Evolutionary conservation across 2,329 filamentous ascomycete species (phyloP), one percentile per base, ranked within the genome.

Genomic region (Colletotrichum coccodes): DNA sequence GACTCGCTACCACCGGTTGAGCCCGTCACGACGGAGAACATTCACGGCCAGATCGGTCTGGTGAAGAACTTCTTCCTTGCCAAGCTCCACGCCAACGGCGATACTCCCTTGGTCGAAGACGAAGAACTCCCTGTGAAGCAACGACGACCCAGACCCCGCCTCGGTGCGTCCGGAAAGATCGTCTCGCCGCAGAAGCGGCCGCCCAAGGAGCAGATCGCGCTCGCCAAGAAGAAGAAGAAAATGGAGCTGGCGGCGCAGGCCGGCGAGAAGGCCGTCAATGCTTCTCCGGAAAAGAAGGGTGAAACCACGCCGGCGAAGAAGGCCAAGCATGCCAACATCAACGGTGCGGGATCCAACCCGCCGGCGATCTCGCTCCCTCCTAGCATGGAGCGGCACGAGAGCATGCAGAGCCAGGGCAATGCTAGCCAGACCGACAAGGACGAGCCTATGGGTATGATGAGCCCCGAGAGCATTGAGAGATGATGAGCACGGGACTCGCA

Each of bases 41-140:
- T 98, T 60, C 85, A 91, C 59, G 86, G 88, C 50, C 91, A 98
- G 76, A 94, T 98, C 73, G 95, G 94, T 4, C 87, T 99, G 63
- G 90, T 97, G 66, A 93, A 93, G 79, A 92, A 94, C 75, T 99
- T 97, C 87, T 97, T 98, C 84, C 89, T 94, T 68, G 90, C 90
- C 74, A 97, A 97, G 80, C 84, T 99, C 66, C 93, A 94, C 75
- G 92, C 93, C 64, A 96, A 95, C 78, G 89, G 89, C 77, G 91
- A 73, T 40, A 54, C 68, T 14, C 90, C 94, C 49, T 86, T 99
- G 72, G 85, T 97, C 60, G 96, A 99, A 83, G 96, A 99, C 81
- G 94, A 98, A 76, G 95, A 99, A 73, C 84, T 99, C 28, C 96
- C 97, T 18, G 89, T 91, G 63, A 99, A 99, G 81, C 96, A 99